These are phyloP conservation scores for Tausonia pullulans DNA, from an alignment of 1,284 basidiomycete species.

Conservation along the genomic window DNA sequence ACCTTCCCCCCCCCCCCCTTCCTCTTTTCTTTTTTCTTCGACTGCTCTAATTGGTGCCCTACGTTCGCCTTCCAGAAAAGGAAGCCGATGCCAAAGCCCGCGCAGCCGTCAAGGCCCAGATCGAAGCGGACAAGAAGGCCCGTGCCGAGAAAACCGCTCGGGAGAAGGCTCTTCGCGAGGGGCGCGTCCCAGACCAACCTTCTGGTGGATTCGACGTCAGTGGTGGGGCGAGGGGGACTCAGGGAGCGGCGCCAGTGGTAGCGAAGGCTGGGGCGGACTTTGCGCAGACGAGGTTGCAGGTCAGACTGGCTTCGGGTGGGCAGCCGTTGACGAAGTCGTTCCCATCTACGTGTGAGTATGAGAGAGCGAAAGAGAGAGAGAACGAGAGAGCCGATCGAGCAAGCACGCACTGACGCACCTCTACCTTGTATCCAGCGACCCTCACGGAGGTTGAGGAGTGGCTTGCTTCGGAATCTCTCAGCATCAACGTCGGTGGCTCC, in stretches of 20 bases:
- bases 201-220: conserved; percentile 26
- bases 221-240: conserved; percentile 26
- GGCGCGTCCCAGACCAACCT: conserved; percentile 37
- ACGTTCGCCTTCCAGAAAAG: conserved; percentile 50
- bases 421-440: conserved; percentile 23
- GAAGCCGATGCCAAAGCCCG: conserved; percentile 69
- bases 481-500: conserved; percentile 61
- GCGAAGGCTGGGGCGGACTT: conserved; percentile 46
- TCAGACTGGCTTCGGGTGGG: conserved; percentile 61
- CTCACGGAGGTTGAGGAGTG: conserved; percentile 76
- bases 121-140: conserved; percentile 80
- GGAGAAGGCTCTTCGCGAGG: conserved; percentile 80
- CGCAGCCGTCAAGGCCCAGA: conserved; percentile 77
- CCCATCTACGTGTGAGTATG: conserved; percentile 47
- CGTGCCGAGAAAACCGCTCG: conserved; percentile 75
- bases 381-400: neutral
- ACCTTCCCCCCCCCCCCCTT: neutral
- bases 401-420: neutral
- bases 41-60: neutral
- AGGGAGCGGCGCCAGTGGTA: conserved; percentile 31
- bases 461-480: conserved; percentile 60
- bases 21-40: neutral
- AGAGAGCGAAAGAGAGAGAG: conserved; percentile 42
- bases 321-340: conserved; percentile 68
- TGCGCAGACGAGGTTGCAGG: conserved; percentile 65